Conservation (phyloP, 2,329 filamentous ascomycete genomes). For the Hymenoscyphus albidus region DNA sequence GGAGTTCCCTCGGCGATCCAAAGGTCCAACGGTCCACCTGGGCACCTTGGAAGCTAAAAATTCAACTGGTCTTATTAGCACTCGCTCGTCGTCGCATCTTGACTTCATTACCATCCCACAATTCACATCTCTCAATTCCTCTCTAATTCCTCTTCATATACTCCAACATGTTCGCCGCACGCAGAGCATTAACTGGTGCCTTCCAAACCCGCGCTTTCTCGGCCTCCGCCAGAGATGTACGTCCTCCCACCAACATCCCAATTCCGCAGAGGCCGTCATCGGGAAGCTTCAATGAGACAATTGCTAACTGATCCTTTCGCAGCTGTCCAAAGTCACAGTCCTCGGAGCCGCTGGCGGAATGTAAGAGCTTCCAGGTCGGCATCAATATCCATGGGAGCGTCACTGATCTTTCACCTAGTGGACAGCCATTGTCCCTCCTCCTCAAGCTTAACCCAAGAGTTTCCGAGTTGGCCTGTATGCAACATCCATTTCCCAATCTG, state of each 20-base stretch:
- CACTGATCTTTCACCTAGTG: slow-evolving; percentile 38
- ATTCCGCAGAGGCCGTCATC: not conserved
- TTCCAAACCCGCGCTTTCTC: slow-evolving; percentile 79
- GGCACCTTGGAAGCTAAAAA: not conserved
- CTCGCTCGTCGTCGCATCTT: not conserved
- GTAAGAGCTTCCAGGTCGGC: not conserved
- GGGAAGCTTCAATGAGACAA: slow-evolving; percentile 11
- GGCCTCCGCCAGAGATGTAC: slow-evolving; percentile 71
- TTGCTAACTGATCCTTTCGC: slow-evolving; percentile 24
- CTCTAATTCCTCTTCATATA: not conserved
- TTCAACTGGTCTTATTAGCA: not conserved
- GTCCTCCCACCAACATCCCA: slow-evolving; percentile 31
- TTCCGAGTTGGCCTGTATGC: slow-evolving; percentile 12
- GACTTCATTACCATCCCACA: not conserved
- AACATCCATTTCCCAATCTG: not conserved
- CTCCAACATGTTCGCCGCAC: slow-evolving; percentile 69
- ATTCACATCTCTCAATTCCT: not conserved
- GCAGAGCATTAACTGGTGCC: slow-evolving; percentile 50
- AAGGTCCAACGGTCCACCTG: not conserved
- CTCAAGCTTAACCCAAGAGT: slow-evolving; percentile 98
- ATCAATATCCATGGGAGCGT: not conserved
- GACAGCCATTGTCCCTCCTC: slow-evolving; percentile 94
- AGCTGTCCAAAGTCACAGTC: slow-evolving; percentile 97
- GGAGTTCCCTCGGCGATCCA: not conserved
- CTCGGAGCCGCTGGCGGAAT: slow-evolving; percentile 97